These are phyloP conservation scores for Skeletonema costatum DNA, from an alignment of 108 stramenopile species.

Conservation along the genomic window DNA sequence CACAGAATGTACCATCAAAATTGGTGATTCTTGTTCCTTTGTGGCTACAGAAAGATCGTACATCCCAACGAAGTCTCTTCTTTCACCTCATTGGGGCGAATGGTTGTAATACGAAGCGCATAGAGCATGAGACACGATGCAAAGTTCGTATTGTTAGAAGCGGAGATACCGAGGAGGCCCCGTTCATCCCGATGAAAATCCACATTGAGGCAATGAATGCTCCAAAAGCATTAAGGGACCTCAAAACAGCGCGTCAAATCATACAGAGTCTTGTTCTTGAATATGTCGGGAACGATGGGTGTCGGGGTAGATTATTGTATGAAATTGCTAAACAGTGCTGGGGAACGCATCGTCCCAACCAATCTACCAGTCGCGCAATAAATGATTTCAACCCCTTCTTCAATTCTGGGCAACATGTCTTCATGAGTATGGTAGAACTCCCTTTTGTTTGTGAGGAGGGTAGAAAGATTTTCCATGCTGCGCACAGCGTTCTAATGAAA, in stretches of 20 bases:
- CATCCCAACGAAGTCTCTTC: not conserved
- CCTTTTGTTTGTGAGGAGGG: not conserved
- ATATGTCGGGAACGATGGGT: not conserved
- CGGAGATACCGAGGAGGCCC: not conserved
- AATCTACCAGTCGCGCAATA: not conserved
- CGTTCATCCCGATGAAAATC: not conserved
- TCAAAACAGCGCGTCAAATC: not conserved
- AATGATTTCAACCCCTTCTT: not conserved
- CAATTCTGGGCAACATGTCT: not conserved
- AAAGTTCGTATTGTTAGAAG: not conserved
- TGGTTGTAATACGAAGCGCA: not conserved
- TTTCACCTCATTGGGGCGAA: not conserved
- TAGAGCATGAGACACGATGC: not conserved
- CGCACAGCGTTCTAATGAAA: not conserved
- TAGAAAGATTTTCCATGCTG: not conserved
- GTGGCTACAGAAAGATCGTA: not conserved
- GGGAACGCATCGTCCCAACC: not conserved
- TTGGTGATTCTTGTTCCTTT: not conserved
- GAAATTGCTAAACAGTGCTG: not conserved
- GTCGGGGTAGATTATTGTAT: not conserved
- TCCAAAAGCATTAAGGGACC: not conserved
- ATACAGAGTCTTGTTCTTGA: not conserved
- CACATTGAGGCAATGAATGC: not conserved
- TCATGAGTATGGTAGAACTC: slow-evolving; percentile 10
- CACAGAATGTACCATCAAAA: not conserved